Conservation (phyloP, 176 grass and related monocot species). For the Carex cristatella region DNA sequence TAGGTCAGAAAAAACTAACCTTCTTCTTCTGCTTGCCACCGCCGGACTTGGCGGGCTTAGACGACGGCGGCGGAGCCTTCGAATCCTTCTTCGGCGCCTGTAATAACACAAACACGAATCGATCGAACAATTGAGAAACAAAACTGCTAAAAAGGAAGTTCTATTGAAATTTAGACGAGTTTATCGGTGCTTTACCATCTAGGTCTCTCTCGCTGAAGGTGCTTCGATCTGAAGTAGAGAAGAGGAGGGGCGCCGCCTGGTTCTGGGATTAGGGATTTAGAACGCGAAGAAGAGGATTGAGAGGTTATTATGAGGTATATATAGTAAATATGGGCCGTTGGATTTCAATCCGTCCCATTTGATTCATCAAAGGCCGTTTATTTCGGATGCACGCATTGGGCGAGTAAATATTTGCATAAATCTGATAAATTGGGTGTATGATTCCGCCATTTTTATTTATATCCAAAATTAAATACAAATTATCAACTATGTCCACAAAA, state of each 20-base stretch:
- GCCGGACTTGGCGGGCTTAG: slow-evolving; percentile 35
- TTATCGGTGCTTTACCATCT: slow-evolving; percentile 2
- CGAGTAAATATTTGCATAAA: too few relatives aligned
- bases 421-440: too few relatives aligned
- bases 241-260: neutral
- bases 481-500: too few relatives aligned
- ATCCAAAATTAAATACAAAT: too few relatives aligned
- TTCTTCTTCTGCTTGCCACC: slow-evolving; percentile 40
- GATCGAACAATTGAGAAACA: neutral
- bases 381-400: neutral
- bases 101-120: neutral
- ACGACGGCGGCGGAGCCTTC: slow-evolving; percentile 22
- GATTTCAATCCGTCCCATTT: neutral
- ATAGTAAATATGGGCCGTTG: neutral
- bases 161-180: neutral
- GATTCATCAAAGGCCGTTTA: neutral
- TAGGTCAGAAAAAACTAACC: slow-evolving; percentile 1
- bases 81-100: slow-evolving; percentile 39
- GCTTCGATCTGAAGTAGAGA: neutral
- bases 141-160: neutral
- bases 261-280: slow-evolving; percentile 1
- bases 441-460: too few relatives aligned
- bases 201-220: neutral
- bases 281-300: neutral
- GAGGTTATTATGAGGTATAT: slow-evolving; percentile 1